Evolutionary conservation across 2,329 filamentous ascomycete species (phyloP).

Genomic region (Aureobasidium sp.): DNA sequence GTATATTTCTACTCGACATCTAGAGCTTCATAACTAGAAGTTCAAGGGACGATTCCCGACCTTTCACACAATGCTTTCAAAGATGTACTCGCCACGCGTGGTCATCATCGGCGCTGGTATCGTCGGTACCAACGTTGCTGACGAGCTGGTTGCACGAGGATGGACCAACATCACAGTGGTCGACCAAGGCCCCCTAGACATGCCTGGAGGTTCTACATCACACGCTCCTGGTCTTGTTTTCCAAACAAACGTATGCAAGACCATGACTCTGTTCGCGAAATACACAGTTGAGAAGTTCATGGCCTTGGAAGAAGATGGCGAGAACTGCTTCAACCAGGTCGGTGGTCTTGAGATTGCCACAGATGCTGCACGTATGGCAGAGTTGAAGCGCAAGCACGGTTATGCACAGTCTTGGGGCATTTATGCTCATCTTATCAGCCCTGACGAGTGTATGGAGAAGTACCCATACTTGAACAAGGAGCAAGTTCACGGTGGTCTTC

Average conservation of each 20-base stretch:
- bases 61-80: constrained; percentile 11
- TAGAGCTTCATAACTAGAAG: neutral
- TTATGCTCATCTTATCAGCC: constrained; percentile 44
- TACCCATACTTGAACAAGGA: constrained; percentile 51
- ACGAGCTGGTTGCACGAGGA: constrained; percentile 56
- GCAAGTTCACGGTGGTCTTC: constrained; percentile 50
- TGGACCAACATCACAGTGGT: constrained; percentile 59
- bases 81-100: constrained; percentile 37
- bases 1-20: neutral
- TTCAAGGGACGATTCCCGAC: neutral
- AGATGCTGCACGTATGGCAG: constrained; percentile 50
- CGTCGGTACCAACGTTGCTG: constrained; percentile 56
- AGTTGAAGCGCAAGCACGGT: constrained; percentile 56
- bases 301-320: constrained; percentile 43
- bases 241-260: constrained; percentile 53
- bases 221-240: constrained; percentile 60
- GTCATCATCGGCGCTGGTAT: constrained; percentile 59
- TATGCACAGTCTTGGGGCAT: constrained; percentile 57
- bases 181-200: constrained; percentile 55
- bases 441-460: constrained; percentile 45
- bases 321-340: constrained; percentile 55
- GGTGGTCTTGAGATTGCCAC: constrained; percentile 58
- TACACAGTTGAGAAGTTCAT: constrained; percentile 57
- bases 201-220: constrained; percentile 60
- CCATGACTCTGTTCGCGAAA: constrained; percentile 51